Conservation (phyloP, 352 stramenopile species). For the Pythium rishiriense region DNA sequence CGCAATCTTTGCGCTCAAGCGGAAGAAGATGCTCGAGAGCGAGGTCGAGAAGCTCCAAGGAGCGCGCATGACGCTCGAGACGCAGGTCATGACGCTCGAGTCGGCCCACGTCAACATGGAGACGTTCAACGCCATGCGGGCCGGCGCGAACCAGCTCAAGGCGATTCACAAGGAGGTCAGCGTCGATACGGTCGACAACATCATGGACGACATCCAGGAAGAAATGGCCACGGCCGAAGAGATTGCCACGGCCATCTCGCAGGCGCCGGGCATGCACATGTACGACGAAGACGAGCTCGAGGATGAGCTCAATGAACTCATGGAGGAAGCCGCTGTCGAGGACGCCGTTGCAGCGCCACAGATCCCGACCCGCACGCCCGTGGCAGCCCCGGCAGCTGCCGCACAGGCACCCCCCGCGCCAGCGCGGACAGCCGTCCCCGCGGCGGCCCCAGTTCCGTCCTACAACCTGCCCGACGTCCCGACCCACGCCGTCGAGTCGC, state of each 20-base stretch:
- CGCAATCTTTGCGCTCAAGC: constrained; percentile 97
- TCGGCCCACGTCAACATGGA: constrained; percentile 95
- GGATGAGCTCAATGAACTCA: constrained; percentile 92
- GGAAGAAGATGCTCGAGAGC: constrained; percentile 98
- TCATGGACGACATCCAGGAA: constrained; percentile 98
- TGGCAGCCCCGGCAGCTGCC: constrained; percentile 19
- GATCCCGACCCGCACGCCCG: constrained; percentile 26
- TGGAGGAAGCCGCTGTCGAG: constrained; percentile 93
- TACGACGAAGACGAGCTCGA: constrained; percentile 95
- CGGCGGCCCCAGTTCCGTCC: constrained; percentile 9
- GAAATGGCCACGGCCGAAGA: constrained; percentile 96
- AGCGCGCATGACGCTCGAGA: constrained; percentile 96
- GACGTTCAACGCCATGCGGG: constrained; percentile 95
- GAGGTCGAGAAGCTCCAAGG: constrained; percentile 98
- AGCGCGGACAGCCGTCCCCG: constrained; percentile 26
- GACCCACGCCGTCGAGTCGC: constrained; percentile 70
- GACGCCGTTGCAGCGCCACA: constrained; percentile 92
- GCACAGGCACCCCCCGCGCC: constrained; percentile 20
- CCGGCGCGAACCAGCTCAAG: constrained; percentile 93
- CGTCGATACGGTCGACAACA: constrained; percentile 97
- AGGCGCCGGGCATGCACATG: constrained; percentile 92
- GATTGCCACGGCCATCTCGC: constrained; percentile 93
- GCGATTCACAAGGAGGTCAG: constrained; percentile 95
- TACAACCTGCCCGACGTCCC: constrained; percentile 83
- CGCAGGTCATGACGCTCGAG: constrained; percentile 91